Percentiles rank a stretch among this genome's conserved stretches.
Evolutionary conservation across 106 monocot genomes (phyloP).

Genomic region (Alisma plantagoaquatica): DNA sequence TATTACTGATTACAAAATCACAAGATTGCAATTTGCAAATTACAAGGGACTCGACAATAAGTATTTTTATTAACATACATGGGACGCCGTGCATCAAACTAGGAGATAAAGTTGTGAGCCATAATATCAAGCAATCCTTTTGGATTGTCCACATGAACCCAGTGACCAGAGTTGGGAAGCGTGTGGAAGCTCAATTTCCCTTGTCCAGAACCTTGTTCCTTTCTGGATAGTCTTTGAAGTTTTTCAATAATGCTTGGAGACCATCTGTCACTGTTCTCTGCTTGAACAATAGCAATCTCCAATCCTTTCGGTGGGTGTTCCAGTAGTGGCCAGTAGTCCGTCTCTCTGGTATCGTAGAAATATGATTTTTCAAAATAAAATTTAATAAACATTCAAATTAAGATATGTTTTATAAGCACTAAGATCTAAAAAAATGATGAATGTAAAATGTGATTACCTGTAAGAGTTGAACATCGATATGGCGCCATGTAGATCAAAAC

Average conservation of each 20-base stretch:
- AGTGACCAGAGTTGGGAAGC: slow-evolving; percentile 82
- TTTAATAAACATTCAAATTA: neutral
- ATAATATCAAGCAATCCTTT: slow-evolving; percentile 90
- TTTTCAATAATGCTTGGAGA: slow-evolving; percentile 22
- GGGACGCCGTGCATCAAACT: too few species aligned
- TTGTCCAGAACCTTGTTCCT: slow-evolving; percentile 16
- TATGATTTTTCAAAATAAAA: neutral
- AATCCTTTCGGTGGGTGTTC: slow-evolving; percentile 74
- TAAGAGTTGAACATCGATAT: slow-evolving; percentile 83
- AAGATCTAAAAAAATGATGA: neutral
- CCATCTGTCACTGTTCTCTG: slow-evolving; percentile 93
- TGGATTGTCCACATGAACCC: slow-evolving; percentile 98
- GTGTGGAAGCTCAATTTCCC: slow-evolving; percentile 64
- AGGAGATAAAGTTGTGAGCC: slow-evolving; percentile 42
- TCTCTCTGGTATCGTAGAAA: slow-evolving; percentile 34
- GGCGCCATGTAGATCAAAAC: slow-evolving; percentile 75
- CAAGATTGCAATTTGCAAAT: too few species aligned
- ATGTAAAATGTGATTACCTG: slow-evolving; percentile 22
- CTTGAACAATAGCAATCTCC: slow-evolving; percentile 65
- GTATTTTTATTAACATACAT: too few species aligned
- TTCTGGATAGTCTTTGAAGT: slow-evolving; percentile 32
- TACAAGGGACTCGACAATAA: too few species aligned
- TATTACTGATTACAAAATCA: too few species aligned
- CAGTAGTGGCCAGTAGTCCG: slow-evolving; percentile 63
- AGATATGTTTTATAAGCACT: neutral